Base-by-base conservation (phyloP, 768 basidiomycete genomes). In the Macrolepiota albuminosa region DNA sequence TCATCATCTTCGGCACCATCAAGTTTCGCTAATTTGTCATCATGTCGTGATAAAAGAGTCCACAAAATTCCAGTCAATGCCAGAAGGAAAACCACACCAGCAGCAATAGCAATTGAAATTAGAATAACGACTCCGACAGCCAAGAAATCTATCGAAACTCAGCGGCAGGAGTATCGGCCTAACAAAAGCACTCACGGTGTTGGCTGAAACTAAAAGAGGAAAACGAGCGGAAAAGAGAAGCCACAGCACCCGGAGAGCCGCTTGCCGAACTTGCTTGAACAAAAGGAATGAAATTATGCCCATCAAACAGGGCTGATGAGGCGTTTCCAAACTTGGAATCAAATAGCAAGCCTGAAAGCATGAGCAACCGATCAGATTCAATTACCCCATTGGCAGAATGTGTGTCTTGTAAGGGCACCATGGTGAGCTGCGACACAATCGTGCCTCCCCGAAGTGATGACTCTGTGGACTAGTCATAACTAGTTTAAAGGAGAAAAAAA, bases 41-140 rank as follows among this genome's bases (percentile, higher is more conserved):
- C 93, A 56, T 86, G 82, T 56, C 91, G 81, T 24, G 89, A 86
- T 72, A 93, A 85, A n/a, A 95, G 79, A 2, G 93, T 88, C 91
- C 93, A 92, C 40, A 96, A 74, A 56, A 96, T 89, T 53, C 93
- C 93, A 57, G 94, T 77, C 45, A 96, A 76, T 16, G 89, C 88
- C 36, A 95, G 78, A 0, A 95, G 77, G 81, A 95, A 95, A 40
- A 95, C 89, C 24, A 98, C 84, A 18, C 96, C 97, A 16, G 95
- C 94, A 10, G 92, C 88, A 64, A 98, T 97, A 29, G 97, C 97
- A 63, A 99, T 97, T 2, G 95, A 95, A 65, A 99, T 95, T 47
- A 99, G 82, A 64, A 98, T 98, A 57, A 99, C 94, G 40, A 98
- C 82, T 1, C 96, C 97, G 26, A 85, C 84, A 0, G 95, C 93